Evolutionary conservation across 2,329 filamentous ascomycete genomes (phyloP).

Genomic region (Trichoderma cornu-damae): DNA sequence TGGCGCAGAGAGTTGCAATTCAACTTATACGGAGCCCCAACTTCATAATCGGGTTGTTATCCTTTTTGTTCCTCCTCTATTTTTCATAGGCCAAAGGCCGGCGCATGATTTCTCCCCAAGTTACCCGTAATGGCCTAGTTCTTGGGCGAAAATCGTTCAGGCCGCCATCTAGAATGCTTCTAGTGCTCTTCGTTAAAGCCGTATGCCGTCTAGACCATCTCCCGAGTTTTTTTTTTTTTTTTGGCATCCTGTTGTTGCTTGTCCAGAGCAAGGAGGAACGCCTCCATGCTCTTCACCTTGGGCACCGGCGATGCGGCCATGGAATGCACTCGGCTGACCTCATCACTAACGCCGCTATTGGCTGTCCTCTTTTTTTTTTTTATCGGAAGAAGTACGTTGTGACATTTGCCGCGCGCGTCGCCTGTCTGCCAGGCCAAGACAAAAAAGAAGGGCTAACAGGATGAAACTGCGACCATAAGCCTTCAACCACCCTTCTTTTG

Average conservation of each 20-base stretch:
- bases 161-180: conserved; percentile 16
- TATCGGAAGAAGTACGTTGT: not conserved
- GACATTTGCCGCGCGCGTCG: not conserved
- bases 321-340: not conserved
- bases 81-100: not conserved
- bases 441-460: not conserved
- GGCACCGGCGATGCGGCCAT: not conserved
- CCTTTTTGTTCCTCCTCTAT: not conserved
- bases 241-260: not conserved
- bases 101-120: not conserved
- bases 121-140: not conserved
- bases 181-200: not conserved
- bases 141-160: conserved; percentile 2
- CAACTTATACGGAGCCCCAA: conserved; percentile 1
- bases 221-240: not conserved
- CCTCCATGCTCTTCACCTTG: not conserved
- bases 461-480: not conserved
- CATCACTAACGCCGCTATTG: conserved; percentile 2
- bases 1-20: not conserved
- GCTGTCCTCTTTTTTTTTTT: not conserved
- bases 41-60: conserved; percentile 9
- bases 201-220: not conserved
- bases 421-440: not conserved
- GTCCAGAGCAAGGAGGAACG: not conserved
- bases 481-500: not conserved